These are phyloP conservation scores for Nigrograna mackinnonii DNA, from an alignment of 2,329 filamentous ascomycete genomes.

Conservation along the genomic window DNA sequence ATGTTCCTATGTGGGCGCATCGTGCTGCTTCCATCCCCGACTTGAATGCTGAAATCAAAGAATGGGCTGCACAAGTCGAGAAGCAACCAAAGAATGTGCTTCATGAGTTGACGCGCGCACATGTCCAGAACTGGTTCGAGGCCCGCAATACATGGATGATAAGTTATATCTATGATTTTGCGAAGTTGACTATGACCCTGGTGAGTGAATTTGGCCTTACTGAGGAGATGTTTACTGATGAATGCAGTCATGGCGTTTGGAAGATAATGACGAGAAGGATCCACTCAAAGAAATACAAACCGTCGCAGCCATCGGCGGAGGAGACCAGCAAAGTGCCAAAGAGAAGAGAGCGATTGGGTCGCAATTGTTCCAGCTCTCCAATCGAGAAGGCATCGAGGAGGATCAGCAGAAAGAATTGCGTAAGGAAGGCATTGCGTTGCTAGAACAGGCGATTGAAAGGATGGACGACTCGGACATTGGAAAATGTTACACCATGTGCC, in stretches of 20 bases:
- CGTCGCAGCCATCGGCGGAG: too few relatives aligned
- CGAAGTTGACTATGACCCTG: too few relatives aligned
- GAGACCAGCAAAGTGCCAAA: too few relatives aligned
- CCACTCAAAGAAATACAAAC: too few relatives aligned
- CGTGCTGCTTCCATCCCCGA: neutral
- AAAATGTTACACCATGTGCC: too few relatives aligned
- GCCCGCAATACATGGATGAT: too few relatives aligned
- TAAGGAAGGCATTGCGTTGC: neutral
- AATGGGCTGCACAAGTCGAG: constrained; percentile 3
- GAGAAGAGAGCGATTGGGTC: constrained; percentile 4
- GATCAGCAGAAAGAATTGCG: constrained; percentile 1
- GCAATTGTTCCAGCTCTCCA: neutral
- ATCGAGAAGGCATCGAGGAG: neutral
- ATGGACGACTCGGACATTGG: too few relatives aligned
- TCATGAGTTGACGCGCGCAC: constrained; percentile 1
- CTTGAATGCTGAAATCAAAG: constrained; percentile 2
- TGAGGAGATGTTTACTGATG: too few relatives aligned
- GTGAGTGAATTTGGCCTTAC: too few relatives aligned
- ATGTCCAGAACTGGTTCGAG: constrained; percentile 6
- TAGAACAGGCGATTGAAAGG: constrained; percentile 2
- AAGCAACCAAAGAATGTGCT: constrained; percentile 1
- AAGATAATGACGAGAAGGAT: too few relatives aligned
- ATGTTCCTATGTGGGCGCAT: constrained; percentile 3
- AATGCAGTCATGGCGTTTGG: too few relatives aligned
- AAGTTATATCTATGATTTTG: too few relatives aligned